A percentile compares a stretch with the other conserved stretches of the same genome.
Conservation (phyloP, 2,329 filamentous ascomycete species). For the Paecilomyces dactylethromorphus region DNA sequence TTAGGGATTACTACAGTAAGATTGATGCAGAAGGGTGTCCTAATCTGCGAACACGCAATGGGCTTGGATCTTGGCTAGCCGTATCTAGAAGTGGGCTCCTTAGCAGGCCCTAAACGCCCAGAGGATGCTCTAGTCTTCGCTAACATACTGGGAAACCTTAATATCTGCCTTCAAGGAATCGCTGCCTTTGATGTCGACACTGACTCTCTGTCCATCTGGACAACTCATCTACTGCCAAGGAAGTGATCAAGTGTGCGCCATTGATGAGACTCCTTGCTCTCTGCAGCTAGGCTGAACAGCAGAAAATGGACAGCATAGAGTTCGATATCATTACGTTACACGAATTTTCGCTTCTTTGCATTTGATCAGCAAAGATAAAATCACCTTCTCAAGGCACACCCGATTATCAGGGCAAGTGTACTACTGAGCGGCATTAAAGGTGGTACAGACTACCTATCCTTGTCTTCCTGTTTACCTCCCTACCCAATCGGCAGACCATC, state of each 20-base stretch:
- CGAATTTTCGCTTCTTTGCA: not conserved
- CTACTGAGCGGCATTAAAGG: not conserved
- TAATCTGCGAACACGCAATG: not conserved
- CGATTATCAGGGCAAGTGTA: not conserved
- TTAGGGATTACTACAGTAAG: not conserved
- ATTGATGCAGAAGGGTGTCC: not conserved
- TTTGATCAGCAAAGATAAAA: not conserved
- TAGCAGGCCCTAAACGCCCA: not conserved
- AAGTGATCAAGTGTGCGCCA: not conserved
- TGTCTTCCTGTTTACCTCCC: not conserved
- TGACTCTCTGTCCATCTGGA: not conserved
- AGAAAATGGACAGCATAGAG: not conserved
- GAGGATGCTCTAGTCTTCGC: not conserved
- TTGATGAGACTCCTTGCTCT: not conserved
- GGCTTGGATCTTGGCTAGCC: not conserved
- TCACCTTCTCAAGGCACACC: not conserved
- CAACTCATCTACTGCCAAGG: not conserved
- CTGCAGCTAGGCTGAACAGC: not conserved
- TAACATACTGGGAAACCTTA: not conserved
- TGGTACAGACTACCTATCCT: not conserved
- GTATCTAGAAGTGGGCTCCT: not conserved
- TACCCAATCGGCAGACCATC: not conserved
- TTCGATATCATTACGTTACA: not conserved
- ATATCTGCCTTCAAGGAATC: not conserved
- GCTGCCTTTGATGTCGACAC: not conserved